Conservation (phyloP, 2,329 filamentous ascomycete species). For the Chaetomium olivaceum region DNA sequence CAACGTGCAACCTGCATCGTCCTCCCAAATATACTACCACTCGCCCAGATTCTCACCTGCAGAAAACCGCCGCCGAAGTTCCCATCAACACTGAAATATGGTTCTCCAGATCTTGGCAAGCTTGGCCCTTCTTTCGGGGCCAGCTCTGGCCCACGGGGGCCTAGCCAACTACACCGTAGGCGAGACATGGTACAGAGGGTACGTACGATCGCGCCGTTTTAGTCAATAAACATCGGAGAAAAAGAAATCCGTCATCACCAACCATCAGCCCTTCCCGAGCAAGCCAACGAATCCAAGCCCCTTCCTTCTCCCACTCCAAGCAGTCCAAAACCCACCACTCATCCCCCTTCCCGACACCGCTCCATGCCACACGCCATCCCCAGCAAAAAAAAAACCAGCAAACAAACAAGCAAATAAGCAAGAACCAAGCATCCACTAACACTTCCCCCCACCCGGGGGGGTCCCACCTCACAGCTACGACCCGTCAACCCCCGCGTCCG, state of each 20-base stretch:
- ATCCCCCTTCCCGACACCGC: neutral
- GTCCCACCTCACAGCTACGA: constrained; percentile 44
- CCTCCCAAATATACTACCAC: constrained; percentile 25
- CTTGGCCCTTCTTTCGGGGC: constrained; percentile 28
- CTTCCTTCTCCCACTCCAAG: neutral
- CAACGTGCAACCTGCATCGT: neutral
- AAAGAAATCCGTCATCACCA: neutral
- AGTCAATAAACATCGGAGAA: neutral
- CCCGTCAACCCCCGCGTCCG: constrained; percentile 36
- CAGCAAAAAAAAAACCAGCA: too few relatives aligned
- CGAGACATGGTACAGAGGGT: constrained; percentile 46
- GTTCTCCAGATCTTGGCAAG: constrained; percentile 26
- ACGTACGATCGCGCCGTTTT: constrained; percentile 18
- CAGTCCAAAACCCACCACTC: too few relatives aligned
- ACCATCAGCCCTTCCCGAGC: neutral
- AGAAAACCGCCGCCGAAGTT: neutral
- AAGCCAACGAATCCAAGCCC: neutral
- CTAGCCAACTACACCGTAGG: constrained; percentile 45
- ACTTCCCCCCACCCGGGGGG: too few relatives aligned
- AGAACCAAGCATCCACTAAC: too few relatives aligned
- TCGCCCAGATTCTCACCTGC: constrained; percentile 8
- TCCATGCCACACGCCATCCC: too few relatives aligned
- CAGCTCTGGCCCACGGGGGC: constrained; percentile 39
- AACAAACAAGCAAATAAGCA: too few relatives aligned
- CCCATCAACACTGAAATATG: constrained; percentile 10